Base-by-base conservation (phyloP, 805 yeast species). In the Kodamaea sagamina region DNA sequence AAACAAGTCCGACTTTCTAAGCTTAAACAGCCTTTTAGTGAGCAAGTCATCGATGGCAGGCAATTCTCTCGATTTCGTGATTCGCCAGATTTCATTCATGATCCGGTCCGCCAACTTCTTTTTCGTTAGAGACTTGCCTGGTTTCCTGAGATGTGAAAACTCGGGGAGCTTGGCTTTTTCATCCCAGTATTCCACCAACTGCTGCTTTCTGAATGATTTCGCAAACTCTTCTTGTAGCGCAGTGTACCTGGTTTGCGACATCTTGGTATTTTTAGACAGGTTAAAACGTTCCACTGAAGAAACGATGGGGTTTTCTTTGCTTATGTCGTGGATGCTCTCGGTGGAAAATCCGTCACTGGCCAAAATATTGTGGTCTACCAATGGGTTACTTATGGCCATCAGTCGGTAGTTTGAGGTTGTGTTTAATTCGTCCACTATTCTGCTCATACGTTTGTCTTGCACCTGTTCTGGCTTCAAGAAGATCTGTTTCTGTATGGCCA, bases 1-100 rank as follows among this genome's bases (percentile, higher is more conserved):
- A 41, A 75, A 74, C 51, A 75, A 49, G 21, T 75, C 76, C 4
- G 61, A 55, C 31, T 59, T 60, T 19, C 62, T 46, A 15, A 76
- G 55, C 16, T 60, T 59, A 4, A 74, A 46, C 4, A 56, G 47
- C 32, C 58, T 62, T 36, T 64, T 65, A 5, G 59, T 49, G 25
- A 66, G 52, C 16, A 68, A 59, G 36, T 67, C 70, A 4, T 61
- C 62, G 25, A 57, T 51, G n/a, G 58, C 54, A 2, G 58, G 44
- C 15, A 59, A 37, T 16, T 50, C 47, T 1, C 49, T 51, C 1
- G 65, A 48, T 12, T 50, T 49, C 1, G 42, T 28, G 15, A 65
- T 44, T 6, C 54, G 46, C 79, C 79, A 74, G 8, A 67, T 50
- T 5, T 59, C 51, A 3, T 47, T 42, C 25, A 74, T 47, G 13